Percentiles rank a stretch among this genome's conserved stretches.
Evolutionary conservation across 805 yeast genomes (phyloP).

Genomic region (Brettanomyces naardenensis): DNA sequence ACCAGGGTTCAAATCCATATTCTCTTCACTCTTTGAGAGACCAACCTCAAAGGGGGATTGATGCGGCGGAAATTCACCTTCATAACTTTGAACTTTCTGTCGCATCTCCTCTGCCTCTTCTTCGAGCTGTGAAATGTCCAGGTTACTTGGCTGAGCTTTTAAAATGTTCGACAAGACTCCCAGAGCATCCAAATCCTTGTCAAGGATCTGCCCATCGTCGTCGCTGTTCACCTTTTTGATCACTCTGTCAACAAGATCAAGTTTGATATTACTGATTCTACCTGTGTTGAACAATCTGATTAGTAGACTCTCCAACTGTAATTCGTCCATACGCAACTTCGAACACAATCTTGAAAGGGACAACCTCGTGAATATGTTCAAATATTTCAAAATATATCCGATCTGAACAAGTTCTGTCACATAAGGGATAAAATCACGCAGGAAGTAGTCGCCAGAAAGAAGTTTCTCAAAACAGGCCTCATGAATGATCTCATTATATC

Average conservation of each 20-base stretch:
- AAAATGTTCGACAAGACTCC: slow-evolving; percentile 11
- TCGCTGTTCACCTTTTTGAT: slow-evolving; percentile 9
- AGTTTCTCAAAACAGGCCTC: slow-evolving; percentile 8
- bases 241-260: slow-evolving; percentile 18
- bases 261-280: slow-evolving; percentile 13
- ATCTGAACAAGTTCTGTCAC: slow-evolving; percentile 19
- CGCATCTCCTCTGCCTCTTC: slow-evolving; percentile 6
- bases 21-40: neutral
- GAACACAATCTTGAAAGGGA: slow-evolving; percentile 13
- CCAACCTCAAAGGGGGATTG: neutral
- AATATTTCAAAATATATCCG: slow-evolving; percentile 16
- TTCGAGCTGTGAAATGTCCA: slow-evolving; percentile 5
- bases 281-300: slow-evolving; percentile 21
- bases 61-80: neutral
- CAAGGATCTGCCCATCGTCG: slow-evolving; percentile 4
- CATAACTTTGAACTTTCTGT: neutral
- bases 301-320: slow-evolving; percentile 16
- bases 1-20: neutral
- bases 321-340: slow-evolving; percentile 13
- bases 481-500: slow-evolving; percentile 14
- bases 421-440: slow-evolving; percentile 17
- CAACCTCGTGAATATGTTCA: slow-evolving; percentile 17
- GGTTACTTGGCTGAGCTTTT: slow-evolving; percentile 2
- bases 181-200: slow-evolving; percentile 4
- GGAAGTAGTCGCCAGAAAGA: slow-evolving; percentile 9